Base-by-base conservation (phyloP, 352 stramenopile genomes). In the Phytophthora nicotianae region DNA sequence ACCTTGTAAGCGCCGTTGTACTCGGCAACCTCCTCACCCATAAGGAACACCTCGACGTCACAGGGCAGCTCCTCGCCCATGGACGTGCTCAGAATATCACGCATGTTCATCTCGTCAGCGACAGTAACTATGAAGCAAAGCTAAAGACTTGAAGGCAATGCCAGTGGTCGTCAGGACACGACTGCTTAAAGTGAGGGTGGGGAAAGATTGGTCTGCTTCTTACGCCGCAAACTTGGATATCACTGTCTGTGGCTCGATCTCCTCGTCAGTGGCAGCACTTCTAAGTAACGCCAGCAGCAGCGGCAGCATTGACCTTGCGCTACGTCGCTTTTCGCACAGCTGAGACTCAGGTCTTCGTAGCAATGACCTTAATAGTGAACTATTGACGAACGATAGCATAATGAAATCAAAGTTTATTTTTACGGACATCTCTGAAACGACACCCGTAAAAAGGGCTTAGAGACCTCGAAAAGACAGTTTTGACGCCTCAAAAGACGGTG, bases 1-100 rank as follows among this genome's bases (percentile, higher is more conserved):
- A 98, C 94, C 83, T 99, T 99, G 90, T 99, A 99, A 11, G 98
- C 98, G 61, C 98, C 98, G 72, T 99, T 97, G 83, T 99, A 99
- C 80, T 99, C 87, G 21, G 97, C 98, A 5, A 99, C 97, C 85
- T 99, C 98, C 81, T 99, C 98, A 64, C 97, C 95, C 61, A 98
- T 82, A 35, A 98, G 63, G 72, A 98, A 98, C 1, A 98, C 93
- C 43, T 83, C 77, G 35, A 98, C 89, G 73, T 99, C 97, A 48
- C 95, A 86, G 58, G 89, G 91, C 80, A 99, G 98, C 83, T 99
- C 98, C 77, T 99, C 97, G 75, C 99, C 97, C 59, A 99, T 91
- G 47, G 93, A 98, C 37, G 93, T 86, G 86, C 99, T 99, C 65
- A 99, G 96, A 24, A 98, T 98, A 66, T 99, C 98, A 68, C 98